phyloP scores from a whole-genome alignment of 192 early-diverging fungal genomes.

The Podochytrium sp. region DNA sequence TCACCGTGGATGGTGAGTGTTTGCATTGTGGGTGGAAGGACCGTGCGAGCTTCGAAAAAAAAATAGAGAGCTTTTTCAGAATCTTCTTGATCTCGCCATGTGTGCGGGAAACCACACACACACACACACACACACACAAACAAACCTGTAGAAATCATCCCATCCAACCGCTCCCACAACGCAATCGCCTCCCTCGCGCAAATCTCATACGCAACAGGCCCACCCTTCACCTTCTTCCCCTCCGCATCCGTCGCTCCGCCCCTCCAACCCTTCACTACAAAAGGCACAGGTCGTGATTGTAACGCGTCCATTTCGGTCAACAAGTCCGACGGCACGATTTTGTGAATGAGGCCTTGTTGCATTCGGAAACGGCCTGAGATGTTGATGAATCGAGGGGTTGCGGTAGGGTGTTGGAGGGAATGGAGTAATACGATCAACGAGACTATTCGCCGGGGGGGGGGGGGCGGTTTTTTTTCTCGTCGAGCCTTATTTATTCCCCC shows the following conservation, averaged over 20 bases:
- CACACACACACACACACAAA: background rate
- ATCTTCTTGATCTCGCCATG: constrained; percentile 8
- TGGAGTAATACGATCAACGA: background rate
- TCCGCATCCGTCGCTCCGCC: background rate
- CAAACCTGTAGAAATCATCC: background rate
- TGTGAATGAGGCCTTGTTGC: background rate
- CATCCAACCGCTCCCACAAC: constrained; percentile 18
- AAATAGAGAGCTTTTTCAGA: background rate
- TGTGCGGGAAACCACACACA: background rate
- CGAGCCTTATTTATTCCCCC: no score
- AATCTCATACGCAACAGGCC: background rate
- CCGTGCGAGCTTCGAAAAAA: background rate
- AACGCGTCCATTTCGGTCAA: background rate
- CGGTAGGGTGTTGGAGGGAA: background rate
- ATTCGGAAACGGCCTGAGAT: constrained; percentile 14
- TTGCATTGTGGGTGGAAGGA: background rate
- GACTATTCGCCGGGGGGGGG: no score
- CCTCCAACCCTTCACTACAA: constrained; percentile 18
- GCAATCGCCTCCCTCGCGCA: background rate
- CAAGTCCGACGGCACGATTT: constrained; percentile 1
- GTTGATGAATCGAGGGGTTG: constrained; percentile 6
- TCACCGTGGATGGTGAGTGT: constrained; percentile 19
- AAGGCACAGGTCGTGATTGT: background rate
- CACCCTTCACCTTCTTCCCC: background rate
- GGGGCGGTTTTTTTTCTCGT: no score